Percentiles rank a stretch among this genome's conserved stretches.
Conservation (phyloP, 371 early-diverging fungal species). For the Actinomortierella wolfii region DNA sequence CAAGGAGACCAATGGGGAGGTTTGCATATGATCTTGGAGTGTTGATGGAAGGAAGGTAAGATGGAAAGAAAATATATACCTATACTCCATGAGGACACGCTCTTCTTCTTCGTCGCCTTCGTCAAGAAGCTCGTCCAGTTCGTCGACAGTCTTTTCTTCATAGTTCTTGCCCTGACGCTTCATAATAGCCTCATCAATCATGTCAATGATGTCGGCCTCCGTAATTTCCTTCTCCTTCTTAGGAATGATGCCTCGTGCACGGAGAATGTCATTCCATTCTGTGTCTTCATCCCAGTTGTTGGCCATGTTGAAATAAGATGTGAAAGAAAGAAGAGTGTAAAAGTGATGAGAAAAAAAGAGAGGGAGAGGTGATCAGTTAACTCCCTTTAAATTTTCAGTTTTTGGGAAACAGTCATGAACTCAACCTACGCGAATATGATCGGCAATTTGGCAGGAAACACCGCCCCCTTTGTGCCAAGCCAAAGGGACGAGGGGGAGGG, state of each 20-base stretch:
- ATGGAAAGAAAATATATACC: constrained; percentile 44
- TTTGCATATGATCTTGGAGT: neutral
- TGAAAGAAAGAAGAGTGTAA: too few species aligned
- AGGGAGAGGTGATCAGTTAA: too few species aligned
- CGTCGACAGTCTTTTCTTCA: constrained; percentile 76
- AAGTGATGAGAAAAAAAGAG: too few species aligned
- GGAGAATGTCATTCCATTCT: constrained; percentile 92
- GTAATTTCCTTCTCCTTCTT: constrained; percentile 81
- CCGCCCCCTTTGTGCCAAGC: too few species aligned
- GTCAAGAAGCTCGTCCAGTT: constrained; percentile 91
- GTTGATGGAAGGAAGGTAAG: neutral
- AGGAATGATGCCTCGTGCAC: constrained; percentile 89
- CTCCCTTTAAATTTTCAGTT: too few species aligned
- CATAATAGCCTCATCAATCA: constrained; percentile 73
- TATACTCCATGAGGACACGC: constrained; percentile 77
- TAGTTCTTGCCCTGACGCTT: constrained; percentile 63
- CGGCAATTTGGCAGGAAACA: too few species aligned
- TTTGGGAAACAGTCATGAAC: too few species aligned
- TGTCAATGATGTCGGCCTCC: constrained; percentile 71
- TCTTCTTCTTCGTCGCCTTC: constrained; percentile 84
- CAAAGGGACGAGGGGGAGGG: too few species aligned
- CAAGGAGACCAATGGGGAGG: neutral
- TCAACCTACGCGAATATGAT: too few species aligned
- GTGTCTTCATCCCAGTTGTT: constrained; percentile 76
- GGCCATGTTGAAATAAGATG: constrained; percentile 30